phyloP scores from a whole-genome alignment of 371 early-diverging fungal genomes.

The Syncephalis plumigaleata region DNA sequence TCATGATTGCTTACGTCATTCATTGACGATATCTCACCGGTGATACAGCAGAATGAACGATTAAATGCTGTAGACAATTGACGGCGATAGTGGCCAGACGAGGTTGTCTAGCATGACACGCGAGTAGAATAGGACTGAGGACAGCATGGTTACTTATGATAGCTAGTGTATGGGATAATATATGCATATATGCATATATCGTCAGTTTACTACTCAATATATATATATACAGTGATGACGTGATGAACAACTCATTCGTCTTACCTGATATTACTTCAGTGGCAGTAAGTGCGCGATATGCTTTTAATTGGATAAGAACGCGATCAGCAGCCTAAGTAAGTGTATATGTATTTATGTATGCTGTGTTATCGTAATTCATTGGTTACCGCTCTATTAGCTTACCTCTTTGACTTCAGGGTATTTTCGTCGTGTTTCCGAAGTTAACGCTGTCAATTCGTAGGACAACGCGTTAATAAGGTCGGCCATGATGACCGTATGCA shows the following conservation, averaged over 20 bases:
- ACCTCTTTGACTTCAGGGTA: constrained; percentile 94
- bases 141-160: constrained; percentile 68
- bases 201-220: too few species aligned
- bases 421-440: constrained; percentile 77
- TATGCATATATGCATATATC: background rate
- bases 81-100: constrained; percentile 75
- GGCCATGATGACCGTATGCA: too few species aligned
- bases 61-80: constrained; percentile 72
- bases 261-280: constrained; percentile 7
- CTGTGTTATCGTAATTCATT: background rate
- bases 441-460: constrained; percentile 63
- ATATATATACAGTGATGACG: too few species aligned
- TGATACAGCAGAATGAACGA: constrained; percentile 70
- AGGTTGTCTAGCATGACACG: constrained; percentile 75
- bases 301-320: constrained; percentile 19
- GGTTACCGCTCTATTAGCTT: constrained; percentile 6
- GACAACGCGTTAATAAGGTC: too few species aligned
- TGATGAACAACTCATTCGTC: too few species aligned
- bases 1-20: background rate
- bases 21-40: constrained; percentile 22
- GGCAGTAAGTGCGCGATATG: constrained; percentile 15
- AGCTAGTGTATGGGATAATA: constrained; percentile 22
- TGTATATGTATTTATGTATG: background rate
- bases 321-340: constrained; percentile 13
- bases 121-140: constrained; percentile 72